These are phyloP conservation scores for Russula emetica DNA, from an alignment of 768 basidiomycete genomes.

Conservation along the genomic window DNA sequence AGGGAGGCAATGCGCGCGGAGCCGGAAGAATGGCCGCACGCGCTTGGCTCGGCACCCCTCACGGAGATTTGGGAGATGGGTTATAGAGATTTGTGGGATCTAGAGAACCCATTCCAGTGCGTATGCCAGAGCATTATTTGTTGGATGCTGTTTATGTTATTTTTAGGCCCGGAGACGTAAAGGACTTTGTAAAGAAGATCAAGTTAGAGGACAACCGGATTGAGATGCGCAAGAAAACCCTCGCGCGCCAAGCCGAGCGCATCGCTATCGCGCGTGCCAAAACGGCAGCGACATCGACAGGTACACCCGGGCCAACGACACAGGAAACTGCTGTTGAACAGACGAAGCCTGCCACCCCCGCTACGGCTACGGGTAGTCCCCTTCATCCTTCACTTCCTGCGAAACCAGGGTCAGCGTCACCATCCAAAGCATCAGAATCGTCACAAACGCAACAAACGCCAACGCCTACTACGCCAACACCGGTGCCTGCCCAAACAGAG, in stretches of 20 bases:
- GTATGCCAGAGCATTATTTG: constrained; percentile 27
- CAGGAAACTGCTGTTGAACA: constrained; percentile 21
- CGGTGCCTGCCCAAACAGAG: background rate
- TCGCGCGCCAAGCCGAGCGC: constrained; percentile 39
- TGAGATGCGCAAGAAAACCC: constrained; percentile 43
- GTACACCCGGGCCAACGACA: constrained; percentile 27
- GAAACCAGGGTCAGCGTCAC: constrained; percentile 50
- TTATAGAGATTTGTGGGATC: constrained; percentile 56
- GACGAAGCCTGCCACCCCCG: background rate
- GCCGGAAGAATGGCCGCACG: constrained; percentile 59
- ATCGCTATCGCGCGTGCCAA: constrained; percentile 43
- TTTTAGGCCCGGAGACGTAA: constrained; percentile 64
- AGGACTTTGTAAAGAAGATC: constrained; percentile 68
- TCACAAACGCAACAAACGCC: constrained; percentile 35
- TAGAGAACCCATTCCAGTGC: constrained; percentile 65
- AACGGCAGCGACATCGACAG: constrained; percentile 33
- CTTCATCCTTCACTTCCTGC: constrained; percentile 43
- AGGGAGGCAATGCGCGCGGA: constrained; percentile 55
- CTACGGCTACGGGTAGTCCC: constrained; percentile 28
- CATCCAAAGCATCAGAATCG: constrained; percentile 32
- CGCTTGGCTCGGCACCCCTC: constrained; percentile 61
- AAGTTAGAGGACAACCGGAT: constrained; percentile 64
- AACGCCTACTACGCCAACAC: constrained; percentile 7
- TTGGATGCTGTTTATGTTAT: constrained; percentile 1
- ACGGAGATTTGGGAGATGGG: constrained; percentile 86